Evolutionary conservation across 2,329 filamentous ascomycete genomes (phyloP).

Genomic region (Rhynchosporium secalis): DNA sequence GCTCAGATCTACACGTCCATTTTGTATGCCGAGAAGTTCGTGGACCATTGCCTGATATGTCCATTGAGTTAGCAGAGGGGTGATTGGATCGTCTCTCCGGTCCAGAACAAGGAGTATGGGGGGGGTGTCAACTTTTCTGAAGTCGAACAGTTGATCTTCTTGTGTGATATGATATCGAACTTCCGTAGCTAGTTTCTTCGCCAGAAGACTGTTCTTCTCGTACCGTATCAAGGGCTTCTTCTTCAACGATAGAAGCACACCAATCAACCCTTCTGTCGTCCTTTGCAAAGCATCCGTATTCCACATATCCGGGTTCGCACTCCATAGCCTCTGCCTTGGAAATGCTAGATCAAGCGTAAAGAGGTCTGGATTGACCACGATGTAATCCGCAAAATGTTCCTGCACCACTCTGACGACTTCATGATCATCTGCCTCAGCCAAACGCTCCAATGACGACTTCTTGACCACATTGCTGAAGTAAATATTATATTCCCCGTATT

Average conservation of each 20-base stretch:
- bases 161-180: conserved; percentile 91
- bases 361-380: conserved; percentile 91
- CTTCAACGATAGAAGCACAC: conserved; percentile 83
- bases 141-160: conserved; percentile 95
- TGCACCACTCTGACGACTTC: conserved; percentile 94
- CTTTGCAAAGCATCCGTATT: conserved; percentile 85
- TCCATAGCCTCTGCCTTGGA: conserved; percentile 78
- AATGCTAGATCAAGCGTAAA: conserved; percentile 76
- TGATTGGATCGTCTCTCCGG: conserved; percentile 90
- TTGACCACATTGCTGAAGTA: conserved; percentile 98
- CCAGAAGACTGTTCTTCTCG: conserved; percentile 83
- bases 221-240: conserved; percentile 96
- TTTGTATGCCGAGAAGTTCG: conserved; percentile 88
- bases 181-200: conserved; percentile 92
- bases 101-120: conserved; percentile 90
- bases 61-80: conserved; percentile 93
- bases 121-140: conserved; percentile 89
- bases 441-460: conserved; percentile 89
- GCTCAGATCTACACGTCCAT: conserved; percentile 88
- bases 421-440: conserved; percentile 96
- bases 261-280: conserved; percentile 83
- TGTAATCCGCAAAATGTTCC: conserved; percentile 95
- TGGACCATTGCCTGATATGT: conserved; percentile 99
- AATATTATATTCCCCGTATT: conserved; percentile 95
- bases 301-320: conserved; percentile 80